These are phyloP conservation scores for Penicillium tannophilum DNA, from an alignment of 495 filamentous ascomycete genomes.

Conservation along the genomic window DNA sequence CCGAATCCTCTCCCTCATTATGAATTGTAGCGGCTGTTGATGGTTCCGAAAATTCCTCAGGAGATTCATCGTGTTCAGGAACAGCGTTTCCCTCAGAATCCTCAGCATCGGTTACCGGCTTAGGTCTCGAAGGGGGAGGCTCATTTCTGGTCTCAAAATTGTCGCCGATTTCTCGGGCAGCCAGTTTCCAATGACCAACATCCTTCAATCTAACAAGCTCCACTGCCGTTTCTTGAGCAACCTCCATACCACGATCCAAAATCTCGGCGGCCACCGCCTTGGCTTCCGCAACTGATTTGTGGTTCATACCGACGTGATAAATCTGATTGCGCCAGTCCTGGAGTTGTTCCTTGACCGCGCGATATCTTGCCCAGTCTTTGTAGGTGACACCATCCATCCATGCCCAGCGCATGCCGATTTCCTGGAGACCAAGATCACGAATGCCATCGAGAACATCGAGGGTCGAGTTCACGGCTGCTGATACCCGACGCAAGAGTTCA, in stretches of 20 bases:
- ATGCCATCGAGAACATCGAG: conserved; percentile 82
- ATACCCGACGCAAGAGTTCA: conserved; percentile 68
- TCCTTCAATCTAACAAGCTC: conserved; percentile 84
- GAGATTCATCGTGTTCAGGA: conserved; percentile 22
- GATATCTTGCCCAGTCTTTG: conserved; percentile 93
- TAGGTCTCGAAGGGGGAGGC: conserved; percentile 45
- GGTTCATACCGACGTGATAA: conserved; percentile 66
- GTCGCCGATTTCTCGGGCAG: conserved; percentile 70
- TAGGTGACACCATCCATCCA: conserved; percentile 95
- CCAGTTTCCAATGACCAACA: conserved; percentile 83
- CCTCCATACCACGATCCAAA: conserved; percentile 74
- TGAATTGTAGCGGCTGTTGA: conserved; percentile 38
- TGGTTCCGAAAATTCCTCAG: conserved; percentile 23
- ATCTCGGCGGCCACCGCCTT: conserved; percentile 67
- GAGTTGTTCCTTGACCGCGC: conserved; percentile 78
- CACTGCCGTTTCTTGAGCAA: conserved; percentile 78
- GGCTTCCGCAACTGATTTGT: conserved; percentile 71
- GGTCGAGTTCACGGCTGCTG: conserved; percentile 75
- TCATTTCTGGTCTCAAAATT: conserved; percentile 67
- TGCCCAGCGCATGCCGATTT: conserved; percentile 97
- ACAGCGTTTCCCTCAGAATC: conserved; percentile 23
- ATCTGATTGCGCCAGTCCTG: conserved; percentile 86
- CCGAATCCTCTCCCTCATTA: neutral
- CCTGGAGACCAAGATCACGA: conserved; percentile 85
- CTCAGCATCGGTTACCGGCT: conserved; percentile 44